Evolutionary conservation across 441 rosid species (phyloP).

Genomic region (Populus tomentosa): DNA sequence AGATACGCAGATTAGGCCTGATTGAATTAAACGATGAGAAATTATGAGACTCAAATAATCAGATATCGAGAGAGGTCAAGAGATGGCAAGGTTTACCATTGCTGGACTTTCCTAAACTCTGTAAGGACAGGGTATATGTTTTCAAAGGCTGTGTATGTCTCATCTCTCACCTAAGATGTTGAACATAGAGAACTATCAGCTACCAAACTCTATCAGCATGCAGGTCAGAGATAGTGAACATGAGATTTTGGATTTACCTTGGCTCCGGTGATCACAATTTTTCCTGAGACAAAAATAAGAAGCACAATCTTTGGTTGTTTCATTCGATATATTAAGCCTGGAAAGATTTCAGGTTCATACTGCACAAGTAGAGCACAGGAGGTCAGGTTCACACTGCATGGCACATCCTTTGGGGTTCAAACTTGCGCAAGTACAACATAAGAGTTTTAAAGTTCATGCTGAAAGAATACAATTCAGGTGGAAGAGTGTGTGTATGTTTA

Average conservation of each 20-base stretch:
- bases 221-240: not conserved
- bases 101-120: conserved; percentile 72
- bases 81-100: conserved; percentile 35
- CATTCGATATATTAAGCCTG: conserved; percentile 72
- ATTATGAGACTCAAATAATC: too few relatives aligned
- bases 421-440: not conserved
- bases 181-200: not conserved
- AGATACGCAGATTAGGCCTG: not conserved
- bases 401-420: not conserved
- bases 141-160: conserved; percentile 68
- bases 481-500: not conserved
- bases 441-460: not conserved
- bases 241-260: conserved; percentile 37
- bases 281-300: conserved; percentile 66
- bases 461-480: not conserved
- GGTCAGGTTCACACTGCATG: not conserved
- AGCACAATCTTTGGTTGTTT: conserved; percentile 72
- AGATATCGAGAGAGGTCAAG: not conserved
- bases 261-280: conserved; percentile 76
- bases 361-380: conserved; percentile 18
- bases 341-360: conserved; percentile 82
- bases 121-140: conserved; percentile 76
- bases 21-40: not conserved
- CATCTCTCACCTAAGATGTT: conserved; percentile 60
- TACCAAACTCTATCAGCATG: conserved; percentile 4